Conservation (phyloP, 305 asterid genomes). For the Fraxinus albicans region DNA sequence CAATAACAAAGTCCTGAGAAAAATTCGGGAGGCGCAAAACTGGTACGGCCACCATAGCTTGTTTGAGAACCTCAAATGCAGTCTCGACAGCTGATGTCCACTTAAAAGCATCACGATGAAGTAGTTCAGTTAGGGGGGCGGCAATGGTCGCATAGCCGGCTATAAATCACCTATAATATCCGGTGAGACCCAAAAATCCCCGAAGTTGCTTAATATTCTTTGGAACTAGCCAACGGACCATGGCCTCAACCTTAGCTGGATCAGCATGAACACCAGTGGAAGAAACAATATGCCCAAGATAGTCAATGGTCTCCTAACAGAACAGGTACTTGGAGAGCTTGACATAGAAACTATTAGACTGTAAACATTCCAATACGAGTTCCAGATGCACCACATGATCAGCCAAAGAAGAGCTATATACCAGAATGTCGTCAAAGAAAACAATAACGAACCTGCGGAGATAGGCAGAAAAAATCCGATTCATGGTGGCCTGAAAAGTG, state of each 20-base stretch:
- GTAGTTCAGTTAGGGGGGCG: not conserved
- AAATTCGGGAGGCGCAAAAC: not conserved
- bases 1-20: not conserved
- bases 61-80: not conserved
- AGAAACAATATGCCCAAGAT: not conserved
- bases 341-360: not conserved
- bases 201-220: not conserved
- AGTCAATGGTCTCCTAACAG: not conserved
- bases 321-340: not conserved
- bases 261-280: not conserved
- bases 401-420: not conserved
- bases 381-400: not conserved
- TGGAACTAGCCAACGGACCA: not conserved
- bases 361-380: fast-evolving
- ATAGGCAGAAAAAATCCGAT: not conserved
- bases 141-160: not conserved
- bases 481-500: not conserved
- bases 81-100: not conserved
- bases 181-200: not conserved
- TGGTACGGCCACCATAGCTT: not conserved
- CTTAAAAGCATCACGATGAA: not conserved
- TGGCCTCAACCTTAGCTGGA: not conserved
- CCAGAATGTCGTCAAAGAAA: slow-evolving; percentile 11
- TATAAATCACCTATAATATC: not conserved
- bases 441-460: not conserved